Evolutionary conservation across 805 yeast genomes (phyloP).

Genomic region (Ogataea parapolymorpha): DNA sequence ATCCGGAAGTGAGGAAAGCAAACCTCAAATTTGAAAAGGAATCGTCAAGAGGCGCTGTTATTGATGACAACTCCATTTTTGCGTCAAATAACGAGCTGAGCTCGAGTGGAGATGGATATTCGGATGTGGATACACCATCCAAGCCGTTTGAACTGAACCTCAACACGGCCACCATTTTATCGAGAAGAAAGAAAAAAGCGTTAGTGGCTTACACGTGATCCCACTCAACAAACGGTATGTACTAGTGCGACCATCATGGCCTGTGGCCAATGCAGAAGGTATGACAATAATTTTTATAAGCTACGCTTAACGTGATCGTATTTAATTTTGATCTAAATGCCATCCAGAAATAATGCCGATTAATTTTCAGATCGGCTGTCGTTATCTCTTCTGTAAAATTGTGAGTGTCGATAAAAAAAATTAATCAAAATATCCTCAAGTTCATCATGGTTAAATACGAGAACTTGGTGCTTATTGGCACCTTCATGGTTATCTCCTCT

Average conservation of each 20-base stretch:
- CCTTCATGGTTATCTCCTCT: constrained; percentile 34
- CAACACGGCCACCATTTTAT: constrained; percentile 52
- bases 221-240: background rate
- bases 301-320: constrained; percentile 7
- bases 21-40: constrained; percentile 15
- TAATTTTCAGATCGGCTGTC: background rate
- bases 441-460: constrained; percentile 21
- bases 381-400: constrained; percentile 6
- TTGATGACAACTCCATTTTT: constrained; percentile 15
- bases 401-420: background rate
- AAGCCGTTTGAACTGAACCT: constrained; percentile 44
- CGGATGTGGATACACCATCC: constrained; percentile 3
- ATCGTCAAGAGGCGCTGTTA: constrained; percentile 16
- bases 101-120: constrained; percentile 4
- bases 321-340: background rate
- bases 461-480: constrained; percentile 35
- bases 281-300: constrained; percentile 1
- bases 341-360: background rate
- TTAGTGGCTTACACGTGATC: constrained; percentile 5
- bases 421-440: background rate
- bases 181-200: constrained; percentile 37
- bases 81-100: constrained; percentile 8
- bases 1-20: constrained; percentile 9
- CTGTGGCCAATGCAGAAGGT: background rate
- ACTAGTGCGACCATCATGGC: background rate